These are phyloP conservation scores for Otatea glauca DNA, from an alignment of 176 grass and related monocot species.

Conservation along the genomic window DNA sequence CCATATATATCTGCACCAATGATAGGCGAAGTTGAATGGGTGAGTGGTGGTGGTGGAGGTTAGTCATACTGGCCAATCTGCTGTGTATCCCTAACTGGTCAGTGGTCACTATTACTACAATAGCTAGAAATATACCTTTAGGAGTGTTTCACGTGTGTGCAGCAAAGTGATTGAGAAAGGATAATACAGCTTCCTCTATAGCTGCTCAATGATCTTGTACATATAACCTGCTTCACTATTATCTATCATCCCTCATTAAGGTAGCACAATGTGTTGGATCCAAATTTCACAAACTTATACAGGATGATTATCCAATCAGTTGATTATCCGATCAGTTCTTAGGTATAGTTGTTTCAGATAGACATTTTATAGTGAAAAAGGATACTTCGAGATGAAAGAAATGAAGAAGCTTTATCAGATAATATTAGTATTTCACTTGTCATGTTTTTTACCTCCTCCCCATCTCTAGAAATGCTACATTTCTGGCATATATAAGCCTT, in stretches of 20 bases:
- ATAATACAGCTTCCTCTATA: constrained; percentile 67
- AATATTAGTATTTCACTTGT: constrained; percentile 52
- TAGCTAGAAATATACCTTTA: constrained; percentile 69
- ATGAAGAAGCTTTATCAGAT: constrained; percentile 63
- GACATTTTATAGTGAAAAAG: constrained; percentile 37
- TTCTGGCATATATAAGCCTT: constrained; percentile 71
- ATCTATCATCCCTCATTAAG: constrained; percentile 61
- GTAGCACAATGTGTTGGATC: constrained; percentile 28
- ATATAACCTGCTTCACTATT: constrained; percentile 64
- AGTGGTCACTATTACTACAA: not conserved
- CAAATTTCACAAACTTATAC: not conserved
- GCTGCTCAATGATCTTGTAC: constrained; percentile 68
- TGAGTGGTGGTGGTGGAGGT: not conserved
- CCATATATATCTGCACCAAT: constrained; percentile 76
- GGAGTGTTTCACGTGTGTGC: constrained; percentile 74
- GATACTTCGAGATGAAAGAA: constrained; percentile 76
- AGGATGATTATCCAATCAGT: not conserved
- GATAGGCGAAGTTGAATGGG: constrained; percentile 2
- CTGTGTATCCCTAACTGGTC: not conserved
- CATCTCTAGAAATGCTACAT: constrained; percentile 73
- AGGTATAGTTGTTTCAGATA: constrained; percentile 5
- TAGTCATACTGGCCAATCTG: not conserved
- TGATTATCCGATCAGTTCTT: not conserved
- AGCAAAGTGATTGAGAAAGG: constrained; percentile 73
- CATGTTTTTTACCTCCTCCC: constrained; percentile 60